These are phyloP conservation scores for Boletus rubroflammeus DNA, from an alignment of 768 basidiomycete genomes.

Conservation along the genomic window DNA sequence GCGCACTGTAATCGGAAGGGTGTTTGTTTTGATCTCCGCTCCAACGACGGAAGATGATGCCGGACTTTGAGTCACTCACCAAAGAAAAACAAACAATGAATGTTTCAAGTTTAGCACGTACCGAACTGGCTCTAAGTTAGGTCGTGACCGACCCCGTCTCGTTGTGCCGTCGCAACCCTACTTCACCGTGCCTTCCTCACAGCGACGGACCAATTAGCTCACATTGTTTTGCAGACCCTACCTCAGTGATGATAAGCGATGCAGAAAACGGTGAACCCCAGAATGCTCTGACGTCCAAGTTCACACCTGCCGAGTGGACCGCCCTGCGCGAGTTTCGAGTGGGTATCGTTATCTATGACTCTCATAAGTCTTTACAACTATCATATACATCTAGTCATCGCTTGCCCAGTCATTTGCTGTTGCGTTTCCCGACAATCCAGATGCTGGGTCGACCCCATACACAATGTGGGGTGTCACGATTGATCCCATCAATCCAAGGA, in stretches of 20 bases:
- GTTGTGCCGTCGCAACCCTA: too few species aligned
- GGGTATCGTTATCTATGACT: slow-evolving; percentile 15
- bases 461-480: slow-evolving; percentile 70
- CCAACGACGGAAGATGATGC: too few species aligned
- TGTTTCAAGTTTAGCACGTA: too few species aligned
- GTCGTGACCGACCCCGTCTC: too few species aligned
- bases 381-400: slow-evolving; percentile 22
- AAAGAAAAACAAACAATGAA: too few species aligned
- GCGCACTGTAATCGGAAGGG: too few species aligned
- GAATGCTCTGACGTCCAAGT: slow-evolving; percentile 63
- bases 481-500: slow-evolving; percentile 50
- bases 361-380: neutral
- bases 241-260: neutral
- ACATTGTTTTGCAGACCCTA: neutral
- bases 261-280: slow-evolving; percentile 50
- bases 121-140: too few species aligned
- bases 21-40: too few species aligned
- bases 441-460: slow-evolving; percentile 49
- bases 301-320: slow-evolving; percentile 69
- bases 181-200: too few species aligned
- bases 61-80: too few species aligned
- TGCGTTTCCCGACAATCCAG: slow-evolving; percentile 57
- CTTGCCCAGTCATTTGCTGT: slow-evolving; percentile 54
- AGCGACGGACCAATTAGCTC: too few species aligned
- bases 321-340: slow-evolving; percentile 70